A percentile compares a stretch with the other conserved stretches of the same genome.
phyloP scores from a whole-genome alignment of 805 yeast species.

The Teunomyces atbi region DNA sequence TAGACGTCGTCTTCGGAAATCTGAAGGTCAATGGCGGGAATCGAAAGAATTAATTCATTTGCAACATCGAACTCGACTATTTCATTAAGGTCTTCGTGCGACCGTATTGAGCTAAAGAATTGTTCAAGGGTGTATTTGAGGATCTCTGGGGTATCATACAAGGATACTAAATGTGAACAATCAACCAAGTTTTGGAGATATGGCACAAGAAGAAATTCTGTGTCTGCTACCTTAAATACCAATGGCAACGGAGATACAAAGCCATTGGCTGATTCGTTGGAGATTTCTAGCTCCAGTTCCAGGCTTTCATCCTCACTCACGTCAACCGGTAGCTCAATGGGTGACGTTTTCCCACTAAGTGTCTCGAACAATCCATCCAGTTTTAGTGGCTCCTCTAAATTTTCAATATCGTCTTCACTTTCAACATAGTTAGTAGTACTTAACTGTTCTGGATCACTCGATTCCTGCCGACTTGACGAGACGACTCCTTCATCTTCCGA shows the following conservation, averaged over 20 bases:
- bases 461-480: not conserved
- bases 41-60: conserved; percentile 26
- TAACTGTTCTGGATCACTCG: not conserved
- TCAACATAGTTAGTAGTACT: conserved; percentile 14
- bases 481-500: not conserved
- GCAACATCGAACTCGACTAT: conserved; percentile 20
- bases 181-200: conserved; percentile 10
- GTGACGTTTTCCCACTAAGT: not conserved
- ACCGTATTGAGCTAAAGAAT: conserved; percentile 25
- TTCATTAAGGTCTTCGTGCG: conserved; percentile 26
- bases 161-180: conserved; percentile 21
- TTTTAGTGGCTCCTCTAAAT: conserved; percentile 18
- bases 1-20: conserved; percentile 34
- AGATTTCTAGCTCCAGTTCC: not conserved
- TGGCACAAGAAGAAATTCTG: conserved; percentile 28
- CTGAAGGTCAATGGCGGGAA: conserved; percentile 28
- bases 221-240: conserved; percentile 20
- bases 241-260: conserved; percentile 16
- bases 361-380: not conserved
- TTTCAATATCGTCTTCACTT: conserved; percentile 27
- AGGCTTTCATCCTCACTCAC: conserved; percentile 4
- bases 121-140: conserved; percentile 19
- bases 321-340: not conserved
- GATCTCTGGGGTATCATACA: conserved; percentile 22
- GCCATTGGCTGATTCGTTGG: not conserved